Conservation (phyloP, 306 rosid genomes). For the Medicago ruthenica region DNA sequence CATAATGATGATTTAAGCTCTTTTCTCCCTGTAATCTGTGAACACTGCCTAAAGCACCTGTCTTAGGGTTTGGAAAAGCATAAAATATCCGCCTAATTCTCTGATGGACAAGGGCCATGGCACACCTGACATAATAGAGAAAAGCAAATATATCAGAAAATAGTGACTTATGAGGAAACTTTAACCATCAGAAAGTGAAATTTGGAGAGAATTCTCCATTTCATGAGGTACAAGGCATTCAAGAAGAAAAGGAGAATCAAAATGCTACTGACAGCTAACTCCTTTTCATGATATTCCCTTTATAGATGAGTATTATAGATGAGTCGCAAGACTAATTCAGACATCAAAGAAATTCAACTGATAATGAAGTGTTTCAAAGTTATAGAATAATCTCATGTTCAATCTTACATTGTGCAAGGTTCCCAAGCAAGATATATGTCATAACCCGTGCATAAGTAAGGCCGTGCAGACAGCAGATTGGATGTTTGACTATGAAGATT, state of each 20-base stretch:
- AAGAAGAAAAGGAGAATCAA: constrained; percentile 37
- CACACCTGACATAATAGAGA: constrained; percentile 67
- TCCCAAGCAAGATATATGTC: constrained; percentile 96
- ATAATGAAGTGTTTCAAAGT: constrained; percentile 21
- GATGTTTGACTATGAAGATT: constrained; percentile 44
- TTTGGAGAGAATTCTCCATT: constrained; percentile 25
- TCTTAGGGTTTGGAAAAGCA: constrained; percentile 76
- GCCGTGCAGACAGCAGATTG: constrained; percentile 52
- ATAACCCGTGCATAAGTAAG: constrained; percentile 90
- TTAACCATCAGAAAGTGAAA: constrained; percentile 35
- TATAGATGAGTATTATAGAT: not conserved
- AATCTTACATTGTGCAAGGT: constrained; percentile 91
- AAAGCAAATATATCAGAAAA: constrained; percentile 38
- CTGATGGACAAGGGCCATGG: constrained; percentile 96
- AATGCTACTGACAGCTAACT: constrained; percentile 6
- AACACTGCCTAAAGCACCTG: constrained; percentile 87
- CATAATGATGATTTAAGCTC: constrained; percentile 92
- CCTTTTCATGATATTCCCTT: constrained; percentile 18
- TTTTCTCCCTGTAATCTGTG: constrained; percentile 84
- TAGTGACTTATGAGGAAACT: not conserved
- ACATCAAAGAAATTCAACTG: constrained; percentile 4
- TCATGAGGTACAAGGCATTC: not conserved
- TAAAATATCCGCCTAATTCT: constrained; percentile 86
- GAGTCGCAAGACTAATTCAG: constrained; percentile 15
- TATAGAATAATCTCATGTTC: constrained; percentile 16